These are phyloP conservation scores for Tilletia horrida DNA, from an alignment of 1,284 basidiomycete species.

Conservation along the genomic window DNA sequence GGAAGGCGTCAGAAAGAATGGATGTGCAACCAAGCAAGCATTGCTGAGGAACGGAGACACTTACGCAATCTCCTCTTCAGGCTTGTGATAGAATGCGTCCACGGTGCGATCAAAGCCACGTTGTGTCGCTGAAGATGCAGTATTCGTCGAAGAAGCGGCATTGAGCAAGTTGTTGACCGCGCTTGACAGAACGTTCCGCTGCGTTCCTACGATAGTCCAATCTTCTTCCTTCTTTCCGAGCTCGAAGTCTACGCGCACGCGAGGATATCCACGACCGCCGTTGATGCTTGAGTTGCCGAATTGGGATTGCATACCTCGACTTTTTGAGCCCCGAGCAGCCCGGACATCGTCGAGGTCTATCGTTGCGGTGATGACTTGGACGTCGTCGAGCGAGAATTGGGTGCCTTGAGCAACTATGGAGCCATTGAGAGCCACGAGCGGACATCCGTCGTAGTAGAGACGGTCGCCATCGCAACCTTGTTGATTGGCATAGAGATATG, in stretches of 20 bases:
- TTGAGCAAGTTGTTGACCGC: conserved; percentile 2
- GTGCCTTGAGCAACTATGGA: conserved; percentile 87
- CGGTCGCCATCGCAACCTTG: conserved; percentile 98
- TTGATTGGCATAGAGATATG: conserved; percentile 97
- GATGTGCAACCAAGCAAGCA: too few relatives aligned
- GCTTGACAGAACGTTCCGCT: neutral
- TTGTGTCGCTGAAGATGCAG: conserved; percentile 17
- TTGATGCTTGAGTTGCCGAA: conserved; percentile 70
- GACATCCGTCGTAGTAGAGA: conserved; percentile 94
- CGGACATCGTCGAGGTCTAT: conserved; percentile 92
- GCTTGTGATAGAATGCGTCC: conserved; percentile 71
- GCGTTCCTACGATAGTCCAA: conserved; percentile 17
- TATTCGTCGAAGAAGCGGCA: conserved; percentile 8
- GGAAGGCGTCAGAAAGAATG: neutral
- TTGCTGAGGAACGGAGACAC: conserved; percentile 54
- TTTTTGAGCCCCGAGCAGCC: conserved; percentile 71
- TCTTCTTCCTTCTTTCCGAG: conserved; percentile 55
- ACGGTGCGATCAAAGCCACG: neutral
- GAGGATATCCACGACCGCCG: conserved; percentile 68
- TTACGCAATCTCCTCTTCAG: conserved; percentile 96
- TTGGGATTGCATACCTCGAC: conserved; percentile 85
- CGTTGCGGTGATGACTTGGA: conserved; percentile 91
- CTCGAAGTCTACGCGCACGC: conserved; percentile 60
- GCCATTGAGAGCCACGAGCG: conserved; percentile 92
- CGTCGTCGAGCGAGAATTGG: conserved; percentile 91